A percentile compares a stretch with the other conserved stretches of the same genome.
Conservation (phyloP, 345 rosid genomes). For the Eucalyptus pumila region DNA sequence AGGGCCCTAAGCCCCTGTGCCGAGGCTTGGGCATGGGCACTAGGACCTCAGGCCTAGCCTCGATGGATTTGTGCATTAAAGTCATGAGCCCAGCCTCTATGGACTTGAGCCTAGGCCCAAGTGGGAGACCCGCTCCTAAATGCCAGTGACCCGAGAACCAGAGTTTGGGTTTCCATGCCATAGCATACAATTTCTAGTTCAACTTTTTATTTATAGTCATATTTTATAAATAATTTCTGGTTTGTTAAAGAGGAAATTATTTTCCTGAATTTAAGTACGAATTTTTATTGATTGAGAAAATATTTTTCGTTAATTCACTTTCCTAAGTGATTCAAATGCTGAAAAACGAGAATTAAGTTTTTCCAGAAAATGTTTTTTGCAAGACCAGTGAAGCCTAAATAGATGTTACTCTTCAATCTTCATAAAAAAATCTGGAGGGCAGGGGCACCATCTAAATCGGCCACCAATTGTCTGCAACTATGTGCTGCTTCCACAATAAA, state of each 20-base stretch:
- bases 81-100: background rate
- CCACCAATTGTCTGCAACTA: background rate
- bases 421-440: background rate
- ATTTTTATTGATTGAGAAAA: background rate
- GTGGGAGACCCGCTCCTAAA: background rate
- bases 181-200: fast-evolving
- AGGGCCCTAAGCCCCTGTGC: fast-evolving
- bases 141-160: background rate
- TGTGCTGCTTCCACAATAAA: background rate
- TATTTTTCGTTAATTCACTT: too few relatives aligned
- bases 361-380: too few relatives aligned
- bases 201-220: background rate
- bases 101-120: background rate
- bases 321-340: too few relatives aligned
- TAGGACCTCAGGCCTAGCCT: background rate
- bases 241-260: background rate
- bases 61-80: background rate
- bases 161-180: background rate
- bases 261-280: too few relatives aligned
- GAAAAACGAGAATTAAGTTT: too few relatives aligned
- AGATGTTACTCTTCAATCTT: background rate
- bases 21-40: background rate
- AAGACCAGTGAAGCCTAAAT: too few relatives aligned
- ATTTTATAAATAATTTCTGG: background rate
- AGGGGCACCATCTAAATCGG: background rate